Conservation (phyloP, 768 basidiomycete species). For the Leccinum ochraceum region DNA sequence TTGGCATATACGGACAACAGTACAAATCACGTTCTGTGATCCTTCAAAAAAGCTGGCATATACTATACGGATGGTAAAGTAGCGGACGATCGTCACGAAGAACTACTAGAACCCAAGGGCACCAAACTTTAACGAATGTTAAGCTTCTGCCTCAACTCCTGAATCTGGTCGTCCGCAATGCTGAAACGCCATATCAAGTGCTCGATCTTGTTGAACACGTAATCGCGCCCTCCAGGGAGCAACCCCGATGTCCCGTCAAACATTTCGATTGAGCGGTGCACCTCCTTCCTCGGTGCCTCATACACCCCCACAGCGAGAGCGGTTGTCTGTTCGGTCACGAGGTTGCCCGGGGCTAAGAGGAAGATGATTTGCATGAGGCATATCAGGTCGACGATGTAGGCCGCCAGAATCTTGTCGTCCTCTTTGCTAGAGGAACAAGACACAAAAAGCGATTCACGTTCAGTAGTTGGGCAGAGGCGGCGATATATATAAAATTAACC, state of each 20-base stretch:
- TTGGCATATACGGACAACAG: too few relatives aligned
- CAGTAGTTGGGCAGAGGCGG: too few relatives aligned
- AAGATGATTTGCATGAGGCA: too few relatives aligned
- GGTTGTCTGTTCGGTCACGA: background rate
- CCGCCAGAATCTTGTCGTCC: too few relatives aligned
- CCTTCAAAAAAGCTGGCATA: too few relatives aligned
- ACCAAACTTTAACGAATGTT: background rate
- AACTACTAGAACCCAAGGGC: background rate
- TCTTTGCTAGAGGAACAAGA: background rate
- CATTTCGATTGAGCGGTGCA: background rate
- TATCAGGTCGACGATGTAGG: too few relatives aligned
- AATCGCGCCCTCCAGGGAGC: conserved; percentile 6
- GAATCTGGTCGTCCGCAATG: conserved; percentile 8
- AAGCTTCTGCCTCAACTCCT: background rate
- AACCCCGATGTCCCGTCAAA: background rate
- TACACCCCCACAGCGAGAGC: background rate
- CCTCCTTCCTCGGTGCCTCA: background rate
- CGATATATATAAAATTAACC: too few relatives aligned
- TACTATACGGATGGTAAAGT: too few relatives aligned
- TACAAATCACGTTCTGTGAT: background rate
- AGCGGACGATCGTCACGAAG: background rate
- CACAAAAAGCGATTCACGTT: background rate
- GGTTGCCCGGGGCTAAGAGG: background rate
- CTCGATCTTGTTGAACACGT: conserved; percentile 15
- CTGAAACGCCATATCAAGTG: conserved; percentile 10